Percentiles rank a stretch among this genome's conserved stretches.
phyloP scores from a whole-genome alignment of 306 rosid genomes.

The Benincasa hispida region DNA sequence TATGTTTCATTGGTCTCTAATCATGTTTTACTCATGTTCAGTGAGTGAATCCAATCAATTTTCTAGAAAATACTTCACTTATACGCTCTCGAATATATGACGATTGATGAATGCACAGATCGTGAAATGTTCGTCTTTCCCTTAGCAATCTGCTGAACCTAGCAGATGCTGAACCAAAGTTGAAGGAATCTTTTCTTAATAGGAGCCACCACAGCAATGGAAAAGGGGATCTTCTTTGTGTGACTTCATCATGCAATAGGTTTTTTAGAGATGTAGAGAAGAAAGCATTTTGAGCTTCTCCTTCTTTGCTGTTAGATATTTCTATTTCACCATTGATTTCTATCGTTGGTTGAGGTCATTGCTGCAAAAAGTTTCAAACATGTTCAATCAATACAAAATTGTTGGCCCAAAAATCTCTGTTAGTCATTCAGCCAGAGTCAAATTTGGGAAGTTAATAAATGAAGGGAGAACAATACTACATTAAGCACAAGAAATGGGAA shows the following conservation, averaged over 20 bases:
- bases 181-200: slow-evolving; percentile 34
- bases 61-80: slow-evolving; percentile 36
- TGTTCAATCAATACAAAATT: slow-evolving; percentile 12
- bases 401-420: not conserved
- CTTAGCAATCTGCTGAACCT: slow-evolving; percentile 37
- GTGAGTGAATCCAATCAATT: slow-evolving; percentile 46
- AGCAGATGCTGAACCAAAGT: slow-evolving; percentile 70
- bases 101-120: slow-evolving; percentile 39
- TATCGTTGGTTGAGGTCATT: slow-evolving; percentile 44
- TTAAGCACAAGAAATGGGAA: not conserved
- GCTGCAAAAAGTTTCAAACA: slow-evolving; percentile 1
- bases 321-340: slow-evolving; percentile 39
- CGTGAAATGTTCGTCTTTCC: slow-evolving; percentile 57
- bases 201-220: slow-evolving; percentile 19
- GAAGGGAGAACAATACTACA: not conserved
- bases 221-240: slow-evolving; percentile 23
- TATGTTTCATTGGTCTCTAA: slow-evolving; percentile 64
- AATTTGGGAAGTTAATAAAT: not conserved
- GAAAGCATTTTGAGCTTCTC: slow-evolving; percentile 25
- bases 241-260: slow-evolving; percentile 24
- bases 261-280: slow-evolving; percentile 26
- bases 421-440: not conserved
- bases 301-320: slow-evolving; percentile 27
- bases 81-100: slow-evolving; percentile 38
- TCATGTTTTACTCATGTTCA: slow-evolving; percentile 46